phyloP scores from a whole-genome alignment of 2,329 filamentous ascomycete genomes.

The Pestalotiopsis sp. region DNA sequence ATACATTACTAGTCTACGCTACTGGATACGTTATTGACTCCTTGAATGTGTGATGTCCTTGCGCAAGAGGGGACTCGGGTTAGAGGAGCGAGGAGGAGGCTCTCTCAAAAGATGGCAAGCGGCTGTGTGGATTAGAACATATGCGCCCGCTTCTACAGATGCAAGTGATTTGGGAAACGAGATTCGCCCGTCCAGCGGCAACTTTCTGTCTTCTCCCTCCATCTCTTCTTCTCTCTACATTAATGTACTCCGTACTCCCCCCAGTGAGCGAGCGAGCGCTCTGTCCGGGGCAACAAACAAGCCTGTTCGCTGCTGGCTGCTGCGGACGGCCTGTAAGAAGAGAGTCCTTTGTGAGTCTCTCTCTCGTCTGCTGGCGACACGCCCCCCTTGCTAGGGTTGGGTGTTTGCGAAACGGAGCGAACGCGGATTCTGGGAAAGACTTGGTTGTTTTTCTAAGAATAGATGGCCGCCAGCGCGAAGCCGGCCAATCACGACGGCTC shows the following conservation, averaged over 20 bases:
- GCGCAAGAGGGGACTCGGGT: not conserved
- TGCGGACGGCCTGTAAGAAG: not conserved
- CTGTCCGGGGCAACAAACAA: not conserved
- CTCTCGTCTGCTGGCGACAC: not conserved
- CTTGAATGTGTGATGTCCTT: not conserved
- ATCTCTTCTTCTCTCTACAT: not conserved
- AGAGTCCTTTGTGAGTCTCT: not conserved
- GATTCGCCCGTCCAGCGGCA: not conserved
- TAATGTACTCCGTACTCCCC: not conserved
- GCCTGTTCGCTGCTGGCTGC: not conserved
- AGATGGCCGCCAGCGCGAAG: constrained; percentile 18
- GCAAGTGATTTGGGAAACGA: not conserved
- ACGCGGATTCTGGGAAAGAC: constrained; percentile 10
- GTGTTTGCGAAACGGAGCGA: constrained; percentile 22
- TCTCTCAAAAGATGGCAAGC: not conserved
- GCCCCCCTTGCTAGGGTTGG: constrained; percentile 1
- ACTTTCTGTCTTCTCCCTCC: too few relatives aligned
- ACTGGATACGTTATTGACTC: not conserved
- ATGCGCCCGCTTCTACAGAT: not conserved
- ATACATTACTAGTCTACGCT: not conserved
- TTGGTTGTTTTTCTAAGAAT: constrained; percentile 16
- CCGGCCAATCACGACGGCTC: constrained; percentile 18
- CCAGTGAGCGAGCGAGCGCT: not conserved
- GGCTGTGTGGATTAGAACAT: not conserved
- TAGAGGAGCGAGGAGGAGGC: not conserved